A percentile compares a stretch with the other conserved stretches of the same genome.
Evolutionary conservation across 805 yeast species (phyloP).

Genomic region (Middelhovenomyces tepae): DNA sequence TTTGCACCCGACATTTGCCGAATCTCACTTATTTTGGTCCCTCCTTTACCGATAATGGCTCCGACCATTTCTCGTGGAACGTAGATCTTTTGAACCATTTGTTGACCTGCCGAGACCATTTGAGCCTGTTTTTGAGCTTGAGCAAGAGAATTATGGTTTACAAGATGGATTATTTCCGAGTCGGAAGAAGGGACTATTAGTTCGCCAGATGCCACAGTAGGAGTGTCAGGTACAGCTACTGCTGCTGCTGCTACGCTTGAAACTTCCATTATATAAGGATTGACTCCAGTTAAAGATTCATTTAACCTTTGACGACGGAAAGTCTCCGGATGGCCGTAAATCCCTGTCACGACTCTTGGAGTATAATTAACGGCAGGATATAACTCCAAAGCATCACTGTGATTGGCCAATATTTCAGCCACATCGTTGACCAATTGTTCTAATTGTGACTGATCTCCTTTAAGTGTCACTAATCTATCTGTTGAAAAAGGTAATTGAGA

Average conservation of each 20-base stretch:
- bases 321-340: slow-evolving; percentile 17
- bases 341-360: slow-evolving; percentile 14
- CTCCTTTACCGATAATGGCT: slow-evolving; percentile 78
- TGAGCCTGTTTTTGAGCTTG: slow-evolving; percentile 8
- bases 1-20: slow-evolving; percentile 68
- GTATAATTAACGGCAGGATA: slow-evolving; percentile 5
- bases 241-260: slow-evolving; percentile 4
- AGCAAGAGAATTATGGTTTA: background rate
- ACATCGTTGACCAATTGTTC: background rate
- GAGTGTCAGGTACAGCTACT: slow-evolving; percentile 4
- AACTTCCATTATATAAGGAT: slow-evolving; percentile 10
- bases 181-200: slow-evolving; percentile 1
- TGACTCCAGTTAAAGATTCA: slow-evolving; percentile 7
- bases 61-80: slow-evolving; percentile 78
- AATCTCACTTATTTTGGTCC: slow-evolving; percentile 70
- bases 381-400: background rate
- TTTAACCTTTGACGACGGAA: slow-evolving; percentile 15
- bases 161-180: too few relatives aligned
- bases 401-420: background rate
- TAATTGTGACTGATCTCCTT: background rate
- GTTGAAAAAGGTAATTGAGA: slow-evolving; percentile 3
- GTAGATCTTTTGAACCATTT: slow-evolving; percentile 53
- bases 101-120: slow-evolving; percentile 1
- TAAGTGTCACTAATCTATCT: slow-evolving; percentile 1
- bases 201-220: slow-evolving; percentile 8